Evolutionary conservation across 345 rosid genomes (phyloP), one percentile per base, ranked within the genome.

Genomic region (Excoecaria cochinchinensis): DNA sequence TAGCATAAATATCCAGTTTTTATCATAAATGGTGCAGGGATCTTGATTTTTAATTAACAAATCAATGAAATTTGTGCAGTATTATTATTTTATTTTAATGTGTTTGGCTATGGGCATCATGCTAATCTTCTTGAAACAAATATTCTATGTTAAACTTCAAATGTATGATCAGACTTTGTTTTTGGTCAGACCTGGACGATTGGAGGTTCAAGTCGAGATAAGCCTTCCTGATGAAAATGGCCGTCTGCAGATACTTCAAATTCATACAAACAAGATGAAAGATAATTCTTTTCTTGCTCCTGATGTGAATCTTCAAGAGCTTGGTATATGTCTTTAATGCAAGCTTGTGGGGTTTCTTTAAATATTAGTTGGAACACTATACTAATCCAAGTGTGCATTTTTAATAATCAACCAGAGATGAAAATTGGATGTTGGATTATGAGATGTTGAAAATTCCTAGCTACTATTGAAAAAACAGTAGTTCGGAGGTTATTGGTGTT

Each of bases 211-310:
- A 86, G 91, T 96, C 77, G 98, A 96, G 91, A 96, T 96, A 82
- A 93, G 97, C 86, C 99, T 96, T 88, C 99, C 97, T 22, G 97
- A 96, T 88, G 99, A 96, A 88, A 85, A 86, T 77, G 99, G 99
- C 8, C 99, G 98, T 36, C 70, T 93, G 72, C 99, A 93, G 83
- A 96, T 96, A 79, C 94, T 96, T 83, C 90, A 96, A 79, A 96
- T 96, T 85, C 98, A 93, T 81, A 96, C 99, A 44, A 96, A 87
- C 86, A 96, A 90, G 85, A 96, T 96, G 99, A 96, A 90, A 83
- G 99, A 92, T 79, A 92, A 88, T 80, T 96, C 99, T 76, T 96
- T 96, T 82, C 94, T 96, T 81, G 87, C 93, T 73, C 84, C 85
- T 80, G 98, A 93, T 84, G 89, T 96, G 67, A 89, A 82, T 81